Percentiles rank a stretch among this genome's conserved stretches.
These are phyloP conservation scores for Populus euphratica DNA, from an alignment of 345 rosid genomes.

Conservation along the genomic window DNA sequence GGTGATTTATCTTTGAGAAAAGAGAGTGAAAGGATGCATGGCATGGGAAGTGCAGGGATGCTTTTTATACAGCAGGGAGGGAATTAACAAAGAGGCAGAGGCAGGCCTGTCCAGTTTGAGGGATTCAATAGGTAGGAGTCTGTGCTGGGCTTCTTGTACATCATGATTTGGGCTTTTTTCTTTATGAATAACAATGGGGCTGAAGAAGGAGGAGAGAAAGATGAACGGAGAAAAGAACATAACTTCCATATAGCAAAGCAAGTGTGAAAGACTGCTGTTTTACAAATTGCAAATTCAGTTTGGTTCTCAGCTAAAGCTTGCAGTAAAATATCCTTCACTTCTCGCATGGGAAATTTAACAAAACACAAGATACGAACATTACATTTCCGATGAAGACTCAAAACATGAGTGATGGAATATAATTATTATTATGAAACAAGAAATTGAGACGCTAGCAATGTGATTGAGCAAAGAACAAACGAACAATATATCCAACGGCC, in stretches of 20 bases:
- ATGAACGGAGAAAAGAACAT: no score
- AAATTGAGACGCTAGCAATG: background rate
- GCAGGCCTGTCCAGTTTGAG: background rate
- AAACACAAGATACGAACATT: background rate
- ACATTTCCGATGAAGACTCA: no score
- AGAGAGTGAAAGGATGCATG: slow-evolving; percentile 26
- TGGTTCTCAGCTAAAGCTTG: background rate
- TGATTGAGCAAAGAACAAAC: background rate
- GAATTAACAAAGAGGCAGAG: background rate
- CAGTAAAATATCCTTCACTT: background rate
- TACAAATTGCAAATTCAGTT: background rate
- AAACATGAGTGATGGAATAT: no score
- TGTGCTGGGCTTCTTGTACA: background rate
- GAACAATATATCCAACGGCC: background rate
- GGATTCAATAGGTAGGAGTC: no score
- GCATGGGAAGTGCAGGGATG: slow-evolving; percentile 19
- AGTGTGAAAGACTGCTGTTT: background rate
- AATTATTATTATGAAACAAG: background rate
- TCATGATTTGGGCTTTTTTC: background rate
- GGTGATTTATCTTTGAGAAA: background rate
- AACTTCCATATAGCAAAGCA: no score
- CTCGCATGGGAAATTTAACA: background rate
- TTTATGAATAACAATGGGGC: background rate
- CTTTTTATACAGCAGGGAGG: background rate
- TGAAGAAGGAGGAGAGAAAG: no score